A percentile compares a stretch with the other conserved stretches of the same genome.
phyloP scores from a whole-genome alignment of 2,329 filamentous ascomycete genomes.

The Camptophora hylomeconis region DNA sequence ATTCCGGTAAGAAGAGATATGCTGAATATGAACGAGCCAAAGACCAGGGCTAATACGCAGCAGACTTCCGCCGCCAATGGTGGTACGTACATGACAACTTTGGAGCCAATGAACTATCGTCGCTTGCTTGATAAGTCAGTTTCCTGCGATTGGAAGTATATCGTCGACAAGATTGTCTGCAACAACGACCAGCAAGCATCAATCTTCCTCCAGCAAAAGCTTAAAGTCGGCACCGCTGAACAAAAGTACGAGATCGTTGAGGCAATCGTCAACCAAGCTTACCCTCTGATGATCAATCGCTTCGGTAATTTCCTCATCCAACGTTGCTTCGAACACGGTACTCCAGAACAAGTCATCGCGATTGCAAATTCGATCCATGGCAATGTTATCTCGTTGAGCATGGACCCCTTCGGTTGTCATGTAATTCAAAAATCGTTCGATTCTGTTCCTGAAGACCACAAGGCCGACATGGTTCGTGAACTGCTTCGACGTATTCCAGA shows the following conservation, averaged over 20 bases:
- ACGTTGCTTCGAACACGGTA: conserved; percentile 96
- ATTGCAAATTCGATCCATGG: conserved; percentile 91
- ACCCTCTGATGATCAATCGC: conserved; percentile 92
- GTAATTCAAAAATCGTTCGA: conserved; percentile 98
- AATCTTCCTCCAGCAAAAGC: conserved; percentile 96
- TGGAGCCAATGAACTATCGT: conserved; percentile 91
- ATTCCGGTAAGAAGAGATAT: conserved; percentile 12
- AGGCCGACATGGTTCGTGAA: conserved; percentile 97
- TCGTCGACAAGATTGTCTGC: conserved; percentile 98
- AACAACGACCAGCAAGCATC: conserved; percentile 99
- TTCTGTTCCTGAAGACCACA: conserved; percentile 93
- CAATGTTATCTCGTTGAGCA: conserved; percentile 85
- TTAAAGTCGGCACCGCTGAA: conserved; percentile 87
- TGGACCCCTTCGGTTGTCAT: conserved; percentile 97
- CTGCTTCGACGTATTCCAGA: conserved; percentile 88
- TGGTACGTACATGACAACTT: conserved; percentile 70
- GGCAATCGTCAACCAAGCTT: conserved; percentile 87
- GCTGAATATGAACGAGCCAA: no score
- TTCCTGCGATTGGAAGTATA: conserved; percentile 98
- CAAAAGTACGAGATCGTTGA: conserved; percentile 98
- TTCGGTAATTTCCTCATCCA: conserved; percentile 98
- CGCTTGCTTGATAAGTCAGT: conserved; percentile 89
- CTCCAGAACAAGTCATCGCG: conserved; percentile 81
- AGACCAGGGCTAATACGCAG: no score
- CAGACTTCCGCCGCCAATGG: conserved; percentile 41